Evolutionary conservation across 768 basidiomycete species (phyloP).

Genomic region (Hydnomerulius pinastri): DNA sequence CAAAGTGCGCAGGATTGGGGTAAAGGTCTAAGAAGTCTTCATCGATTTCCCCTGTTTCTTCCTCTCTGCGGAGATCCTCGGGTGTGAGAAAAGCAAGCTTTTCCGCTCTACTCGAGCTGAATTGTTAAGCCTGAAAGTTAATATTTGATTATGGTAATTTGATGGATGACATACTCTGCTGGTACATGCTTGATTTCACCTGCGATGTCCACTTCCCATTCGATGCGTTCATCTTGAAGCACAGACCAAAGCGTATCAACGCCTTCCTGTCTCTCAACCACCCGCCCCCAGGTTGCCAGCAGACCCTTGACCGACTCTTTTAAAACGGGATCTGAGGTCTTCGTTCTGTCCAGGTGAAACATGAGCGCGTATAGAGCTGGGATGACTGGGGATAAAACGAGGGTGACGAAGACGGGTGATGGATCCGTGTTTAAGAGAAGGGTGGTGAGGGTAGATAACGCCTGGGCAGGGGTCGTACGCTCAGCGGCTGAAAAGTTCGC

Average conservation of each 20-base stretch:
- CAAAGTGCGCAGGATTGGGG: slow-evolving; percentile 75
- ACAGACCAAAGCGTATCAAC: slow-evolving; percentile 60
- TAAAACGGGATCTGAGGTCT: slow-evolving; percentile 64
- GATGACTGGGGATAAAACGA: slow-evolving; percentile 68
- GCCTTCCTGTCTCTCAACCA: slow-evolving; percentile 55
- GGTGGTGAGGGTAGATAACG: slow-evolving; percentile 52
- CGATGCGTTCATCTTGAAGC: slow-evolving; percentile 47
- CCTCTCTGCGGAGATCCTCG: slow-evolving; percentile 42
- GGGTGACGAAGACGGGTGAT: slow-evolving; percentile 64
- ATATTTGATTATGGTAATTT: not conserved
- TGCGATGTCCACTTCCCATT: slow-evolving; percentile 59
- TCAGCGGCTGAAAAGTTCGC: not conserved
- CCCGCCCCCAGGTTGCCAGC: slow-evolving; percentile 75
- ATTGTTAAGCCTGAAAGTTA: not conserved
- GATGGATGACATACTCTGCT: slow-evolving; percentile 42
- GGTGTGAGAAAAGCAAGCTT: slow-evolving; percentile 53
- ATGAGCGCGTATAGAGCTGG: slow-evolving; percentile 66
- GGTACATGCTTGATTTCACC: slow-evolving; percentile 46
- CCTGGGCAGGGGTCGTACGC: slow-evolving; percentile 34
- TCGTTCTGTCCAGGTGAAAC: slow-evolving; percentile 51
- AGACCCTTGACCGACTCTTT: slow-evolving; percentile 61
- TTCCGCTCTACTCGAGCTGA: slow-evolving; percentile 19
- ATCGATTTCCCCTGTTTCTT: slow-evolving; percentile 44
- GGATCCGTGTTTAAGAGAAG: slow-evolving; percentile 80
- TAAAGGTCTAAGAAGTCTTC: slow-evolving; percentile 64